A percentile compares a stretch with the other conserved stretches of the same genome.
Evolutionary conservation across 192 early-diverging fungal genomes (phyloP).

Genomic region (Coemansia sp.): DNA sequence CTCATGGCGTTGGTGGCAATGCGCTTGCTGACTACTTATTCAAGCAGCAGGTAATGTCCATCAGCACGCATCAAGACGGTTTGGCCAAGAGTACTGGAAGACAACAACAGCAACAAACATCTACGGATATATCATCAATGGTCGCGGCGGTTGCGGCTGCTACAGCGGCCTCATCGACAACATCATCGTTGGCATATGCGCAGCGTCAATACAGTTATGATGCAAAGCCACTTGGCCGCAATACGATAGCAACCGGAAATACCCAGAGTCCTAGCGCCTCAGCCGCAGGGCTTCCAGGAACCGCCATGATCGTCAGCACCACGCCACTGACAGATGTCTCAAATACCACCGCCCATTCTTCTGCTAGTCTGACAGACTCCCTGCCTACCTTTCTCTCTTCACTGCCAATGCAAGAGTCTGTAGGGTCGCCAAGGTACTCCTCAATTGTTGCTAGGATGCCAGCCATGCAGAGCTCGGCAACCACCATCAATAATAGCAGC

Average conservation of each 20-base stretch:
- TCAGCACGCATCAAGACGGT: conserved; percentile 3
- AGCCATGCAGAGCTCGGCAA: conserved; percentile 10
- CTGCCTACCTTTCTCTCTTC: conserved; percentile 46
- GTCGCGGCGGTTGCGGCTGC: conserved; percentile 47
- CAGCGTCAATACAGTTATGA: conserved; percentile 24
- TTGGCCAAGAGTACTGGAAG: conserved; percentile 2
- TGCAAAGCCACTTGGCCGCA: conserved; percentile 12
- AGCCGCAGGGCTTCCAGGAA: conserved; percentile 36
- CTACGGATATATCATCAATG: conserved; percentile 32
- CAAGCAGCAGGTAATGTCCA: conserved; percentile 33
- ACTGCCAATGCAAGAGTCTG: conserved; percentile 23
- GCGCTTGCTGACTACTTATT: conserved; percentile 46
- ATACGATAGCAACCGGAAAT: conserved; percentile 10
- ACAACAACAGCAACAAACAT: conserved; percentile 14
- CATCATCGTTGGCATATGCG: conserved; percentile 4
- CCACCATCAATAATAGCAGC: not conserved
- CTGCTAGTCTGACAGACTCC: conserved; percentile 26
- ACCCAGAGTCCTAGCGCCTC: conserved; percentile 39
- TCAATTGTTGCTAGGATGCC: conserved; percentile 24
- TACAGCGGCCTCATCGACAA: conserved; percentile 12
- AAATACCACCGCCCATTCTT: conserved; percentile 20
- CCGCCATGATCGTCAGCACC: conserved; percentile 4
- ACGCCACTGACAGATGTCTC: conserved; percentile 2
- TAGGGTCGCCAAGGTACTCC: conserved; percentile 40
- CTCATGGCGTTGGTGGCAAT: conserved; percentile 14